A percentile compares a stretch with the other conserved stretches of the same genome.
Conservation (phyloP, 164 flowering plant genomes). For the Kalanchoe fedtschenkoi region DNA sequence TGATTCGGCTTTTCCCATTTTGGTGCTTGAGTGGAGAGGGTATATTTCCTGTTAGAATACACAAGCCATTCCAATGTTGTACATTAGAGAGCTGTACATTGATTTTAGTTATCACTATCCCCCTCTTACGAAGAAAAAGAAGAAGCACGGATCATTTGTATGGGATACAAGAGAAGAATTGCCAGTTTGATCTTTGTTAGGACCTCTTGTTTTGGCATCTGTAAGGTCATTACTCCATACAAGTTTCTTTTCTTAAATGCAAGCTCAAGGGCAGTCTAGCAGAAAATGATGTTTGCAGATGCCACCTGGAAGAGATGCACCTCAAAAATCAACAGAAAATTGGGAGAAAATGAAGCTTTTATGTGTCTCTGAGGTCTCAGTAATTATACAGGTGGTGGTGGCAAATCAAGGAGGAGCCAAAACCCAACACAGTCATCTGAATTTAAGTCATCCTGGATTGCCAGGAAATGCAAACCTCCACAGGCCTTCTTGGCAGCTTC, state of each 20-base stretch:
- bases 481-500: slow-evolving; percentile 88
- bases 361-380: not conserved
- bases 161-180: not conserved
- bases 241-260: no score
- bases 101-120: not conserved
- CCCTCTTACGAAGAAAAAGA: not conserved
- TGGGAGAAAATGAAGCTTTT: not conserved
- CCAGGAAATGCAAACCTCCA: slow-evolving; percentile 93
- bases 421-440: slow-evolving; percentile 92
- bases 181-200: no score
- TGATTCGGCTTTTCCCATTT: not conserved
- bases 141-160: not conserved
- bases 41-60: not conserved
- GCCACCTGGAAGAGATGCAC: no score
- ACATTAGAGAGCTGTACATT: not conserved
- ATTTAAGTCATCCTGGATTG: slow-evolving; percentile 78
- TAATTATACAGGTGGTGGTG: slow-evolving; percentile 78
- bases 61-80: not conserved
- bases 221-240: no score
- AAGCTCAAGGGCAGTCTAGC: no score
- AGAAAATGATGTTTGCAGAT: no score
- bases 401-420: slow-evolving; percentile 90
- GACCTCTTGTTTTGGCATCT: no score
- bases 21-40: not conserved
- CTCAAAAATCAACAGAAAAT: no score